phyloP scores from a whole-genome alignment of 2,329 filamentous ascomycete genomes.

The Byssoonygena ceratinophila region DNA sequence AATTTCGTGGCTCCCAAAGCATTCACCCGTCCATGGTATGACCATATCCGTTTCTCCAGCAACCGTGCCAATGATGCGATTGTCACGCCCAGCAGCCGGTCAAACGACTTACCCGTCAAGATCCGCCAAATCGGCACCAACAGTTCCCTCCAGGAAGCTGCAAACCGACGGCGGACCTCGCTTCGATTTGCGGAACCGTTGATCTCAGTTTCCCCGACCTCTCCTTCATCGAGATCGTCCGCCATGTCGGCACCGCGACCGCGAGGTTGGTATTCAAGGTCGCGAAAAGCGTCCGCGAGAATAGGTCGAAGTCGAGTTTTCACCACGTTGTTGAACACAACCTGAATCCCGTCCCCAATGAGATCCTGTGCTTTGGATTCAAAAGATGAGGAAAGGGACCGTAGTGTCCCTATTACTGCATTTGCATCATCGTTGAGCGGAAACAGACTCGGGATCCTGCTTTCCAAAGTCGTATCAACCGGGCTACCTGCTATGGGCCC shows the following conservation, averaged over 20 bases:
- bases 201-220: constrained; percentile 23
- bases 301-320: constrained; percentile 76
- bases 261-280: constrained; percentile 70
- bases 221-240: constrained; percentile 23
- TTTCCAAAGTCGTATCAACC: constrained; percentile 22
- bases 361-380: constrained; percentile 69
- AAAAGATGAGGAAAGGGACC: constrained; percentile 60
- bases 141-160: constrained; percentile 72
- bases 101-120: constrained; percentile 66
- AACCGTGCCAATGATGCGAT: constrained; percentile 64
- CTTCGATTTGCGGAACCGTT: constrained; percentile 42
- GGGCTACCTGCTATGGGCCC: constrained; percentile 30
- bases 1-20: constrained; percentile 71
- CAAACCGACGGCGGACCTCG: constrained; percentile 67
- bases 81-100: constrained; percentile 62
- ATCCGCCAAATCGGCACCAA: constrained; percentile 76
- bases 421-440: constrained; percentile 66
- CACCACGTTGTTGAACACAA: constrained; percentile 78
- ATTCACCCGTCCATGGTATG: constrained; percentile 66
- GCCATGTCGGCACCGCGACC: constrained; percentile 42
- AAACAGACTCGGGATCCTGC: constrained; percentile 54
- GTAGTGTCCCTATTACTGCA: constrained; percentile 58
- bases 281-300: constrained; percentile 78
- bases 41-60: constrained; percentile 79
- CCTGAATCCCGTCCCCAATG: constrained; percentile 69